These are phyloP conservation scores for Caloboletus firmus DNA, from an alignment of 1,284 basidiomycete species.

Conservation along the genomic window DNA sequence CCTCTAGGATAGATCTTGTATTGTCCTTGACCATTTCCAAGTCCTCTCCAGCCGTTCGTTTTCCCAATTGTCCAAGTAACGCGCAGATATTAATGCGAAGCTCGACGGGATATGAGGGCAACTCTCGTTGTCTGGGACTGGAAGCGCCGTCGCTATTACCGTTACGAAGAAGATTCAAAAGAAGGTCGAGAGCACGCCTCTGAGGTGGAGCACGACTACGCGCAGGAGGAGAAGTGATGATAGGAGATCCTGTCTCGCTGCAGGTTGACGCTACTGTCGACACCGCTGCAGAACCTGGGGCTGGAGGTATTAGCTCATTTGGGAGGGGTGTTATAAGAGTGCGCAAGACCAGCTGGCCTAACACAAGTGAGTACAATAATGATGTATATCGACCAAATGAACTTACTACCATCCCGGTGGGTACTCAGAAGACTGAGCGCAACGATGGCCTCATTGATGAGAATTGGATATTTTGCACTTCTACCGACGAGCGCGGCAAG, in stretches of 20 bases:
- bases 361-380: conserved; percentile 17
- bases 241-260: conserved; percentile 46
- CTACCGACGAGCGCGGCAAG: conserved; percentile 74
- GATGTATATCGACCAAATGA: neutral
- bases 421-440: conserved; percentile 78
- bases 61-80: conserved; percentile 62
- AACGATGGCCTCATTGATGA: conserved; percentile 89
- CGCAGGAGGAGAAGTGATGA: conserved; percentile 38
- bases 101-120: conserved; percentile 54
- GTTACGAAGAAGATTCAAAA: conserved; percentile 56
- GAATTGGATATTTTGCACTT: conserved; percentile 77
- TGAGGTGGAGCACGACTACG: conserved; percentile 44
- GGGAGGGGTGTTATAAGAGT: conserved; percentile 53
- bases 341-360: conserved; percentile 62
- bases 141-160: conserved; percentile 41
- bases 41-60: conserved; percentile 49
- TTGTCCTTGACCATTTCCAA: conserved; percentile 50
- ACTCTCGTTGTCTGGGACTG: conserved; percentile 39
- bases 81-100: conserved; percentile 73
- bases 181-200: conserved; percentile 61
- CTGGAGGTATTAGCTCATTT: conserved; percentile 40
- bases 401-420: conserved; percentile 63
- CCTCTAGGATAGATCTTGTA: conserved; percentile 52
- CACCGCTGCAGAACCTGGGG: conserved; percentile 39
- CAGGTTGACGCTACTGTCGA: conserved; percentile 42